These are phyloP conservation scores for Copromyces sp. DNA, from an alignment of 495 filamentous ascomycete genomes.

Conservation along the genomic window DNA sequence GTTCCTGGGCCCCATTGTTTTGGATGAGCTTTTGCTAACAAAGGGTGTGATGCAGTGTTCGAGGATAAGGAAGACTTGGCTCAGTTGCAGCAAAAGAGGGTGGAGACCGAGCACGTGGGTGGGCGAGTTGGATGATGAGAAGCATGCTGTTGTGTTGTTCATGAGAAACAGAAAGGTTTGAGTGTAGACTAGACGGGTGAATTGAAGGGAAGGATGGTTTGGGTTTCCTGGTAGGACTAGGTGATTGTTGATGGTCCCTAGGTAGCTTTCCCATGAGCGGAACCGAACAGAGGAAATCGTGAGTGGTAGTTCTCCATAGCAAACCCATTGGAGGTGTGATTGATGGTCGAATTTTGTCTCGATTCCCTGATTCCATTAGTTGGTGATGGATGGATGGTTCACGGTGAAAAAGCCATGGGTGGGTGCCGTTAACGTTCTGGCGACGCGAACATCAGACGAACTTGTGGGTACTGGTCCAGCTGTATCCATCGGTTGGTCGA, in stretches of 20 bases:
- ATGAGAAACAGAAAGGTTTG: neutral
- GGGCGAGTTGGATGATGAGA: neutral
- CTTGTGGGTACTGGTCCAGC: neutral
- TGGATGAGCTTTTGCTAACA: neutral
- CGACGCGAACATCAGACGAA: neutral
- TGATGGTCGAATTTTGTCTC: too few relatives aligned
- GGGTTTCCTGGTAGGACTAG: neutral
- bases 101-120: neutral
- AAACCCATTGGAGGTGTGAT: neutral
- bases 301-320: neutral
- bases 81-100: constrained; percentile 1
- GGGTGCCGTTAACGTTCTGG: too few relatives aligned
- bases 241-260: neutral
- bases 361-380: too few relatives aligned
- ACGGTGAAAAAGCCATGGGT: too few relatives aligned
- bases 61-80: constrained; percentile 15
- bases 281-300: neutral
- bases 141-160: neutral
- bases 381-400: too few relatives aligned
- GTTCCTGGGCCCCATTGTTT: neutral
- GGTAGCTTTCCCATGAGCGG: neutral
- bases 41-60: constrained; percentile 10
- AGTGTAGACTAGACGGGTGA: neutral
- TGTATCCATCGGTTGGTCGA: neutral
- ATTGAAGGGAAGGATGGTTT: neutral